Evolutionary conservation across 306 rosid genomes (phyloP).

Genomic region (Trifolium dubium): DNA sequence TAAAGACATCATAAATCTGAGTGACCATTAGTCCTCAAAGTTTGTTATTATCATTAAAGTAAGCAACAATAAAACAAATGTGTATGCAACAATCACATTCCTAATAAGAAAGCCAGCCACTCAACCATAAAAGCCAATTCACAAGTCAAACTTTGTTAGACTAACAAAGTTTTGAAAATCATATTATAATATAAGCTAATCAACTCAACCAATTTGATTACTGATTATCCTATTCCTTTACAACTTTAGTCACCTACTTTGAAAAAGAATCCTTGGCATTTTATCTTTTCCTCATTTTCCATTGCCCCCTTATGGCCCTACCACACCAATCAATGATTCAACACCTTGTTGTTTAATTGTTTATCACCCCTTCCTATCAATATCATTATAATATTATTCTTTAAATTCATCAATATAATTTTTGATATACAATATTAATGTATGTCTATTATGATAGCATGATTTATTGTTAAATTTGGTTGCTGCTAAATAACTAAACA

Average conservation of each 20-base stretch:
- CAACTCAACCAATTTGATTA: constrained; percentile 39
- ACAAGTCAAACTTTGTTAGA: constrained; percentile 56
- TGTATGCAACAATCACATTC: constrained; percentile 35
- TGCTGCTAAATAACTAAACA: not conserved
- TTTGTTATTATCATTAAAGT: constrained; percentile 40
- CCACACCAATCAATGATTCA: constrained; percentile 51
- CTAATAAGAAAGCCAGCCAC: constrained; percentile 36
- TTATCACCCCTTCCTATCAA: constrained; percentile 27
- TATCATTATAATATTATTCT: not conserved
- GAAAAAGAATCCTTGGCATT: constrained; percentile 46
- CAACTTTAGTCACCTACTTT: constrained; percentile 55
- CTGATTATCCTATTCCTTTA: constrained; percentile 46
- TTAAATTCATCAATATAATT: not conserved
- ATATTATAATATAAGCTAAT: constrained; percentile 32
- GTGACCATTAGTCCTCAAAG: constrained; percentile 45
- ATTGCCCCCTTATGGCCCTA: constrained; percentile 37
- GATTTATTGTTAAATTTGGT: not conserved
- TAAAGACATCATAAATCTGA: constrained; percentile 39
- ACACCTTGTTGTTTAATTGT: constrained; percentile 28
- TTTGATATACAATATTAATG: not conserved
- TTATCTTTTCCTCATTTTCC: constrained; percentile 40
- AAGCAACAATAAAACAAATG: constrained; percentile 24
- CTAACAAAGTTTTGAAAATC: constrained; percentile 39
- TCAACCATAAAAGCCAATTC: constrained; percentile 44
- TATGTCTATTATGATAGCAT: not conserved